A percentile compares a stretch with the other conserved stretches of the same genome.
Evolutionary conservation across 2,329 filamentous ascomycete species (phyloP).

Genomic region (Falciphora oryzae): DNA sequence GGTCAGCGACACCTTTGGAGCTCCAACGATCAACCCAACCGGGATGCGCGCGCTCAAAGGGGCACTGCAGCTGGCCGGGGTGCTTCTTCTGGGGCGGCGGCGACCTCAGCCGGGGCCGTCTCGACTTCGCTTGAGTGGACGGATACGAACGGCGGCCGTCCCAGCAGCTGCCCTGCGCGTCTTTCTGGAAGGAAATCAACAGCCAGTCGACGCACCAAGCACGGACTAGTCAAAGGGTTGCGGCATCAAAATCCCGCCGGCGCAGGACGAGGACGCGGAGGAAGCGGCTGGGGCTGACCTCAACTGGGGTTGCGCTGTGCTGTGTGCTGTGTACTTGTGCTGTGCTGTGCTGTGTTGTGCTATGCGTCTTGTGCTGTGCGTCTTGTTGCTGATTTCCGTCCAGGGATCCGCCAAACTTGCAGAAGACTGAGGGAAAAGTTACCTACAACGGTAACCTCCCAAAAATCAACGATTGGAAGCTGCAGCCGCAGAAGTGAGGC

Average conservation of each 20-base stretch:
- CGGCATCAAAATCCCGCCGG: not conserved
- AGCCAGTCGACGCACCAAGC: not conserved
- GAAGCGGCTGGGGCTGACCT: not conserved
- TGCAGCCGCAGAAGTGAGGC: not conserved
- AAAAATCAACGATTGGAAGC: not conserved
- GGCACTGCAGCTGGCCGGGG: not conserved
- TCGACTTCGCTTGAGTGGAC: not conserved
- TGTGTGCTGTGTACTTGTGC: not conserved
- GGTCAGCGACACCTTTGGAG: not conserved
- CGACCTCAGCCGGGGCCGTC: not conserved
- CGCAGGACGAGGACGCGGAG: not conserved
- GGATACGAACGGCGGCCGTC: not conserved
- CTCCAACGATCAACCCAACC: not conserved
- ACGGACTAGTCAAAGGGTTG: not conserved
- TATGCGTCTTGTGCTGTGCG: not conserved
- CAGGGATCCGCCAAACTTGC: not conserved
- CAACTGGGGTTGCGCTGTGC: not conserved
- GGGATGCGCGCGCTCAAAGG: not conserved
- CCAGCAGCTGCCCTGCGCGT: not conserved
- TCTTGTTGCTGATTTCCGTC: not conserved
- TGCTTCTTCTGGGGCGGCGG: not conserved
- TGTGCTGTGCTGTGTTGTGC: not conserved
- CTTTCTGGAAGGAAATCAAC: not conserved
- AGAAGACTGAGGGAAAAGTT: not conserved
- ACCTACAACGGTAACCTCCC: not conserved